These are phyloP conservation scores for Desmodesmus armatus DNA, from an alignment of 139 green algal genomes.

Conservation along the genomic window DNA sequence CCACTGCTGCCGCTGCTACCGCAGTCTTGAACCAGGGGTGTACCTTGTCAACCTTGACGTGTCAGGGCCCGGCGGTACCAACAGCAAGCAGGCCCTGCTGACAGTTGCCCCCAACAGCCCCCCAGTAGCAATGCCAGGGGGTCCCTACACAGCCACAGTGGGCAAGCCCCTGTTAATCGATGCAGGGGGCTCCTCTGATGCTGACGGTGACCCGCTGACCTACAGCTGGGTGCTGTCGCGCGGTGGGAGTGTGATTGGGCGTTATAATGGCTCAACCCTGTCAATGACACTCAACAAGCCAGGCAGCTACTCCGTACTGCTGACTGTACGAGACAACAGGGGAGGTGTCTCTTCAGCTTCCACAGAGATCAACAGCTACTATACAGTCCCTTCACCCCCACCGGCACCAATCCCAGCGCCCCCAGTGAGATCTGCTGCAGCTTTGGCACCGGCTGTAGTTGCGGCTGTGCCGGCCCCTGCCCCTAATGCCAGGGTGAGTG, in stretches of 20 bases:
- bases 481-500: too few relatives aligned
- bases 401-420: not conserved
- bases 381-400: not conserved
- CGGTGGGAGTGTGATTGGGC: not conserved
- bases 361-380: not conserved
- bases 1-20: not conserved
- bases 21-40: constrained; percentile 1
- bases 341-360: not conserved
- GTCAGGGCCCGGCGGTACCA: constrained; percentile 8
- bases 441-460: not conserved
- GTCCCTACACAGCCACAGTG: constrained; percentile 16
- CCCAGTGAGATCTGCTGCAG: not conserved
- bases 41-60: constrained; percentile 31
- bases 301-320: not conserved
- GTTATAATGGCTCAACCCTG: constrained; percentile 1
- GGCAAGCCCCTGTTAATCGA: not conserved
- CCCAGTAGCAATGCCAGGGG: constrained; percentile 26
- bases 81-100: constrained; percentile 14
- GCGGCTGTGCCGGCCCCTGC: constrained; percentile 22
- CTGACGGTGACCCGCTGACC: constrained; percentile 31
- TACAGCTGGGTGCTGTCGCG: constrained; percentile 29
- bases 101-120: constrained; percentile 18
- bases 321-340: constrained; percentile 28
- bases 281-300: constrained; percentile 20
- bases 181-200: constrained; percentile 5